phyloP scores from a whole-genome alignment of 2,329 filamentous ascomycete genomes.

The Albifimbria verrucaria region DNA sequence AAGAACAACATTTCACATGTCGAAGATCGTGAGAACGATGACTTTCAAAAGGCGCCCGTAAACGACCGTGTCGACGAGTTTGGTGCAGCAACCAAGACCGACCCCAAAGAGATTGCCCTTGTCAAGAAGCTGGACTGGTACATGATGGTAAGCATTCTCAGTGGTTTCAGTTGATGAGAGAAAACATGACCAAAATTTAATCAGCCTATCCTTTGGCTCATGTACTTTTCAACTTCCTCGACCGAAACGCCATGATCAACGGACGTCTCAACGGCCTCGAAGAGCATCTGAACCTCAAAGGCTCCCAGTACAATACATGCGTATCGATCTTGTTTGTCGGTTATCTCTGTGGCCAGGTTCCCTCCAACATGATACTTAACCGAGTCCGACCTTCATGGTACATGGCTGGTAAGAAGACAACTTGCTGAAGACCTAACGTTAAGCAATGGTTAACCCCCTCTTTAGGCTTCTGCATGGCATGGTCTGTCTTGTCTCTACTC shows the following conservation, averaged over 20 bases:
- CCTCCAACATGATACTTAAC: conserved; percentile 31
- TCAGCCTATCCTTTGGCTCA: conserved; percentile 20
- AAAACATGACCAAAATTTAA: neutral
- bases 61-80: conserved; percentile 16
- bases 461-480: conserved; percentile 20
- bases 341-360: conserved; percentile 23
- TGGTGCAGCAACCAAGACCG: conserved; percentile 21
- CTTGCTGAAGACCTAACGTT: neutral
- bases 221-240: conserved; percentile 35
- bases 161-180: neutral
- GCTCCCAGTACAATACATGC: conserved; percentile 22
- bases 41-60: neutral
- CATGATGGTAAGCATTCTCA: conserved; percentile 18
- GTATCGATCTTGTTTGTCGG: conserved; percentile 28
- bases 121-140: conserved; percentile 26
- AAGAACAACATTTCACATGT: neutral
- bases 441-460: neutral
- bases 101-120: conserved; percentile 23
- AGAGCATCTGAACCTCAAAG: conserved; percentile 43
- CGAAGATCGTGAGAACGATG: neutral
- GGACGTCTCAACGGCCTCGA: conserved; percentile 50
- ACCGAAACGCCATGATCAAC: conserved; percentile 52
- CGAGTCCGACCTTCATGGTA: conserved; percentile 37
- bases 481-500: conserved; percentile 33
- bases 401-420: conserved; percentile 22